Base-by-base conservation (phyloP, 192 early-diverging fungal genomes). In the Podila minutissima region DNA sequence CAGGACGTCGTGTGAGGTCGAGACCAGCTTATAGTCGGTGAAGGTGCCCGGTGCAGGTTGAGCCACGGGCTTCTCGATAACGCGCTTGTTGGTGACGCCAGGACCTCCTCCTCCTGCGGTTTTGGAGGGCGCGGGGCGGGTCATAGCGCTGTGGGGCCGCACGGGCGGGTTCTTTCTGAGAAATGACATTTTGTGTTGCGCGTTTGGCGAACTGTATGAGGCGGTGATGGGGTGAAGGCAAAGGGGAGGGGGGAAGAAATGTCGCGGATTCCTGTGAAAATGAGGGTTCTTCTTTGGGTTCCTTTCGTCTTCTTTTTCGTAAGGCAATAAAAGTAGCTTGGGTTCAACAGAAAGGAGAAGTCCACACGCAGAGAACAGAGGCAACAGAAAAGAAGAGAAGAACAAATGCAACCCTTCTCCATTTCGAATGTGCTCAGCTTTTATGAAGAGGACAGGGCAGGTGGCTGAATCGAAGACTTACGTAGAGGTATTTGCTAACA, bases 1-100 rank as follows among this genome's bases (percentile, higher is more conserved):
- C 2, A 85, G 84, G n/a, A 87, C 85, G 32, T 82, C 73, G 5
- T 74, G 83, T 0, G 85, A 75, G 41, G 89, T 79, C 7, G 92
- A 90, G 60, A 92, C 84, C 0, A 94, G 83, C 9, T 88, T 88
- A 71, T 92, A 94, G 37, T 94, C 92, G 9, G 76, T 83, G 53
- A 79, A 87, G 15, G 76, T 82, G 51, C 83, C 83, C 0, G 73
- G 75, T n/a, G 61, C 61, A 31, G 70, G 58, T 33, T 82, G 74
- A 2, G 82, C 70, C 10, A 41, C 48, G 19, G 70, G 59, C 24
- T 66, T 75, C 15, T 67, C 61, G 28, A 72, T 75, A 58, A 66
- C 63, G 24, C 62, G 62, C 61, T 83, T 75, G 70, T 69, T 67
- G 10, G 73, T 24, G 1, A 66, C 66, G n/a, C 70, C 71, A 50